Evolutionary conservation across 306 rosid species (phyloP).

Genomic region (Lathyrus aphaca): DNA sequence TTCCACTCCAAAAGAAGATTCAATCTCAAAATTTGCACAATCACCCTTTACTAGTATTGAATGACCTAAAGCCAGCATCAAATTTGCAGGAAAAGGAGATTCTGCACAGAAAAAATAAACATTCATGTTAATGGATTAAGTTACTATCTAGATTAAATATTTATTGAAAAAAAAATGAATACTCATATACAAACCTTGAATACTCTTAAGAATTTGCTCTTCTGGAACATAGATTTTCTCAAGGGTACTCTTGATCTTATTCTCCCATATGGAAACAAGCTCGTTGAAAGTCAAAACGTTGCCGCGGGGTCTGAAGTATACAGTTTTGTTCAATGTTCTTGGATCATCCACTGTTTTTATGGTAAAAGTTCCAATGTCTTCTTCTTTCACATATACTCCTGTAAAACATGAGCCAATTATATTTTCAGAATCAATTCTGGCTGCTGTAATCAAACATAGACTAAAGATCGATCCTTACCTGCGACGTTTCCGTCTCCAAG

Average conservation of each 20-base stretch:
- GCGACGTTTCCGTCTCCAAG: constrained; percentile 53
- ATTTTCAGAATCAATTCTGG: too few relatives aligned
- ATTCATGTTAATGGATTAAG: not conserved
- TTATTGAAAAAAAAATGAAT: not conserved
- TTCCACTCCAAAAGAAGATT: constrained; percentile 45
- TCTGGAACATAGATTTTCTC: constrained; percentile 41
- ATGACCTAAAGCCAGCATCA: constrained; percentile 37
- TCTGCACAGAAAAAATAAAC: constrained; percentile 29
- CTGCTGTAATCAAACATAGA: too few relatives aligned
- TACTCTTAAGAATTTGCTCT: constrained; percentile 49
- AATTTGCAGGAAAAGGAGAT: constrained; percentile 44
- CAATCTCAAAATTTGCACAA: constrained; percentile 36
- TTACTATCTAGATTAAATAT: too few relatives aligned
- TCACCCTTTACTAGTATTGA: constrained; percentile 44
- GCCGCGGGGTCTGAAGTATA: constrained; percentile 37
- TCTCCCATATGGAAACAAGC: constrained; percentile 53
- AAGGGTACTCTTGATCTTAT: constrained; percentile 42
- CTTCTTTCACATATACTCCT: constrained; percentile 41
- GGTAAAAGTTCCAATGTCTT: constrained; percentile 44
- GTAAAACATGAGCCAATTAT: not conserved
- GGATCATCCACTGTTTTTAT: constrained; percentile 51
- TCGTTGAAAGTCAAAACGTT: constrained; percentile 49
- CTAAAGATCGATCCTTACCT: constrained; percentile 28
- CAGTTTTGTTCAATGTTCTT: constrained; percentile 54
- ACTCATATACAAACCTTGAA: constrained; percentile 39